Base-by-base conservation (phyloP, 306 rosid genomes). In the Hippophae rhamnoides region DNA sequence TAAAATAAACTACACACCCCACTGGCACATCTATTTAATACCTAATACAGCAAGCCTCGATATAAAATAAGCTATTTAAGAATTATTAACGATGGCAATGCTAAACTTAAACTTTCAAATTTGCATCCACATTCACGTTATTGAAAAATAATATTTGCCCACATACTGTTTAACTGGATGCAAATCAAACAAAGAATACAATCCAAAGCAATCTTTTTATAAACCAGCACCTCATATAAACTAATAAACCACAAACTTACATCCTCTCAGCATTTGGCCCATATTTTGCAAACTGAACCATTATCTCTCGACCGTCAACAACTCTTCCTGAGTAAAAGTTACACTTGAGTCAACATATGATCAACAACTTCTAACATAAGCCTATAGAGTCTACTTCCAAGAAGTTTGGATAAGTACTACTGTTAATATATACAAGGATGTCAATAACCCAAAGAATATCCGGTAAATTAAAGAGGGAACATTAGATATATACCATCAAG, bases 221-320 rank as follows among this genome's bases (percentile, higher is more conserved):
- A 9, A 43, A 5, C 7, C 31, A 13, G 23, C 59, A 41, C 57
- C 0, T 38, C 6, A 11, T 12, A 8, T 8, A 26, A 51, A 11
- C 12, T 14, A 41, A 18, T 10, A 27, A 42, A 9, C 7, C 25
- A 25, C 11, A 14, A 67, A 80, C 97, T 82, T 79, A 89, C 95
- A 89, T 86, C 68, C 70, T 84, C 80, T 86, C 93, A 1, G 97
- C 97, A 80, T 89, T 86, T 41, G 97, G 97, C 43, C 97, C 97
- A 57, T 89, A 89, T 58, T 89, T 84, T 7, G 97, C 95, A 80
- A 89, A 89, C 73, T 89, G 97, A 53, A 89, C 97, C 9, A 93
- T 78, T 69, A 89, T 89, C 76, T 89, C 97, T 9, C 95, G 95
- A 14, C 97, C 97, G 73, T 86, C 95, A 62, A 89, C 95, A 79